phyloP scores from a whole-genome alignment of 345 rosid species.

The Pistacia integerrima region DNA sequence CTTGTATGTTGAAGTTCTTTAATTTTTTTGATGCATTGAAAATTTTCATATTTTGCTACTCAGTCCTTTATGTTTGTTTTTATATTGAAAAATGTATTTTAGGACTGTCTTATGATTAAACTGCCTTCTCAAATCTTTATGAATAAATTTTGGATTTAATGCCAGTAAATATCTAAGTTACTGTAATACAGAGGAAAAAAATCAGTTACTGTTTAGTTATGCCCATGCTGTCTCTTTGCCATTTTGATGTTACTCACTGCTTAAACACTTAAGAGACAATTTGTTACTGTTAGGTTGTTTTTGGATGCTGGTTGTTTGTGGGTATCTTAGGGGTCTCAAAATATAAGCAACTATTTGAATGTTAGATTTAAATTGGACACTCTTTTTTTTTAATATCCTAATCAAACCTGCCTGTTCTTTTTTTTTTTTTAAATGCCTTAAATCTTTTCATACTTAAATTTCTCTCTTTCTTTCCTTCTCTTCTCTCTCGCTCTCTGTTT shows the following conservation, averaged over 20 bases:
- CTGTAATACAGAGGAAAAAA: background rate
- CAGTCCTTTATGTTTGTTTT: background rate
- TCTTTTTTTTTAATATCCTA: background rate
- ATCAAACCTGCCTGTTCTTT: background rate
- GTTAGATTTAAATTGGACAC: background rate
- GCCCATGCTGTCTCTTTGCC: background rate
- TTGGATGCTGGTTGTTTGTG: background rate
- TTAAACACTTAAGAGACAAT: background rate
- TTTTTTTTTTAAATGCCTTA: no score
- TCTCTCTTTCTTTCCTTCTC: background rate
- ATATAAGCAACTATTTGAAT: background rate
- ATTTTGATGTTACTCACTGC: background rate
- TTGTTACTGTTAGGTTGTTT: no score
- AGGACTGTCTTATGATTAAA: background rate
- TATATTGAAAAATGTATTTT: background rate
- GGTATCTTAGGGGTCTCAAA: background rate
- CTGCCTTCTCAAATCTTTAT: background rate
- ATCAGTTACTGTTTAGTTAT: background rate
- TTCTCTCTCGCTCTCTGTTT: background rate
- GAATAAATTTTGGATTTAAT: background rate
- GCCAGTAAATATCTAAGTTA: background rate
- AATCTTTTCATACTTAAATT: background rate
- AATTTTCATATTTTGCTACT: background rate
- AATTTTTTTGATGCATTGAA: background rate
- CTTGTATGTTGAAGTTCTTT: constrained; percentile 49